A percentile compares a stretch with the other conserved stretches of the same genome.
Conservation (phyloP, 495 filamentous ascomycete genomes). For the Pyronema omphalodes region DNA sequence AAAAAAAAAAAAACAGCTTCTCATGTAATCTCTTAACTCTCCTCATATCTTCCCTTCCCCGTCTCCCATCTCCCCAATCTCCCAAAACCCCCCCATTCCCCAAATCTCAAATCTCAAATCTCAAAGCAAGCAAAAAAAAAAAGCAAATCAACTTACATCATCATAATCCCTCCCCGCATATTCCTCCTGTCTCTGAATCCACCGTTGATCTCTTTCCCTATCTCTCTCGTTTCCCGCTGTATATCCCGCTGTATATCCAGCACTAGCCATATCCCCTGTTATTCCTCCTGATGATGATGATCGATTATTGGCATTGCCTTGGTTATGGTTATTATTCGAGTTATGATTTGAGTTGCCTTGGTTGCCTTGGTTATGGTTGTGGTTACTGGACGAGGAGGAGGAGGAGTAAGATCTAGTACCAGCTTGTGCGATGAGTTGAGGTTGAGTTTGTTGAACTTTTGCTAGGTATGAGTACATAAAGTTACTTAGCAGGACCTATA, state of each 20-base stretch:
- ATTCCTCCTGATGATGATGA: not conserved
- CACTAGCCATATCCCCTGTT: not conserved
- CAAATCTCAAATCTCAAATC: no score
- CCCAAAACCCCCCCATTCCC: no score
- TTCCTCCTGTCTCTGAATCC: not conserved
- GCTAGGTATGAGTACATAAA: constrained; percentile 99
- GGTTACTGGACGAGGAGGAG: no score
- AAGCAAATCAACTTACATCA: not conserved
- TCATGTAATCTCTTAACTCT: no score
- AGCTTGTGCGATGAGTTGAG: constrained; percentile 54
- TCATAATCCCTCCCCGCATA: not conserved
- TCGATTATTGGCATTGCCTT: not conserved
- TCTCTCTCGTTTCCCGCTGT: not conserved
- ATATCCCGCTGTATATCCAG: not conserved
- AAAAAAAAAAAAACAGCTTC: no score
- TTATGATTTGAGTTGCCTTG: not conserved
- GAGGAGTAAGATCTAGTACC: not conserved
- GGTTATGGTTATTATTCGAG: no score
- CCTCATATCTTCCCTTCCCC: no score
- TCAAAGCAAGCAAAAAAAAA: no score
- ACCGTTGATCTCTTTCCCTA: not conserved
- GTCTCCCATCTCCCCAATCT: no score
- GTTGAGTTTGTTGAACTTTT: constrained; percentile 97
- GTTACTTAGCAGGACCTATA: constrained; percentile 65
- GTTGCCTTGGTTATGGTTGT: no score